Percentiles rank a stretch among this genome's conserved stretches.
Evolutionary conservation across 306 rosid genomes (phyloP).

Genomic region (Prinsepia uniflora): DNA sequence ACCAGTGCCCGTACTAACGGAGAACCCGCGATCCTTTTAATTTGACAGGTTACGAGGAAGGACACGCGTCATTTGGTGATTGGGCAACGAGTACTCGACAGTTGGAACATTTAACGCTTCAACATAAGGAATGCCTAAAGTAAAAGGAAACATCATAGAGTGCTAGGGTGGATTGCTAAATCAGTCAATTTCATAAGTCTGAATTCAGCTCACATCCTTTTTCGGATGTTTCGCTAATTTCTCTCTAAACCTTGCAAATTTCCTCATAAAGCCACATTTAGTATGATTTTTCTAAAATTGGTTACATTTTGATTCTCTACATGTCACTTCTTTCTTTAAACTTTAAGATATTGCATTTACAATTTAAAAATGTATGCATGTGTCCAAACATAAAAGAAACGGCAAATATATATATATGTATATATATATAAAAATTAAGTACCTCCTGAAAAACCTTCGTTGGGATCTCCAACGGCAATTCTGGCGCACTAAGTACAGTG

Average conservation of each 20-base stretch:
- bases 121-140: not conserved
- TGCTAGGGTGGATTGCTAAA: not conserved
- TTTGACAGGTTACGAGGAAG: too few species aligned
- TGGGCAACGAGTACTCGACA: too few species aligned
- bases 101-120: too few species aligned
- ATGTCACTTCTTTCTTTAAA: not conserved
- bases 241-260: too few species aligned
- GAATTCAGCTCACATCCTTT: too few species aligned
- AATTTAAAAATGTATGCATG: not conserved
- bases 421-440: slow-evolving; percentile 7
- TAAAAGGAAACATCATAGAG: not conserved
- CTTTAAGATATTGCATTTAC: not conserved
- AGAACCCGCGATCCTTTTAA: too few species aligned
- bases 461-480: slow-evolving; percentile 84
- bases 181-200: not conserved
- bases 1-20: too few species aligned
- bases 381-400: not conserved
- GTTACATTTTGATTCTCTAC: too few species aligned
- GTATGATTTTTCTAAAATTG: too few species aligned
- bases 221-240: too few species aligned
- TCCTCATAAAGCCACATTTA: too few species aligned
- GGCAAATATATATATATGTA: not conserved
- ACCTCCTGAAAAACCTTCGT: slow-evolving; percentile 98
- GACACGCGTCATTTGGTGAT: too few species aligned
- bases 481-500: slow-evolving; percentile 49